These are phyloP conservation scores for Rosa multiflora DNA, from an alignment of 306 rosid species.

Conservation along the genomic window DNA sequence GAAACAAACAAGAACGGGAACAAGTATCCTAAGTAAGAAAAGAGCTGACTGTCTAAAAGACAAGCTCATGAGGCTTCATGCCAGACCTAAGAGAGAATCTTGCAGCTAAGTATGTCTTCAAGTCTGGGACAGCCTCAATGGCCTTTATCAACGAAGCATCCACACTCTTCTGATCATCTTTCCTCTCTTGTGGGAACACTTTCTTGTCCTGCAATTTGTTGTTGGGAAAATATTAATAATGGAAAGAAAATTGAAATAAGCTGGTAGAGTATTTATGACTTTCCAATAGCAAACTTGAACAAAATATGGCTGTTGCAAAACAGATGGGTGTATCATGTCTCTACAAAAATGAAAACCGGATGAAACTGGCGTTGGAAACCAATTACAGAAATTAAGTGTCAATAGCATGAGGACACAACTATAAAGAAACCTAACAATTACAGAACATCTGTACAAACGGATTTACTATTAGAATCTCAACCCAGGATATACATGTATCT, in stretches of 20 bases:
- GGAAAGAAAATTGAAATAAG: no score
- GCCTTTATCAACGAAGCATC: no score
- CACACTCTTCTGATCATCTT: no score
- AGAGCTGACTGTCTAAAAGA: no score
- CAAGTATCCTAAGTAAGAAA: no score
- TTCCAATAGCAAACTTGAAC: neutral
- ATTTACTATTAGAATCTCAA: neutral
- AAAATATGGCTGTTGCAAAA: neutral
- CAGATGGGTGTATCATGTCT: neutral
- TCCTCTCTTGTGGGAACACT: no score
- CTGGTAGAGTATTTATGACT: neutral
- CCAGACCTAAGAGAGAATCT: no score
- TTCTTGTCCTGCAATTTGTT: constrained; percentile 55
- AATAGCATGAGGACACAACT: neutral
- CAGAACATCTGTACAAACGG: neutral
- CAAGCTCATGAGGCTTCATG: no score
- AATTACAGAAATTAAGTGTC: neutral
- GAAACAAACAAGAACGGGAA: no score
- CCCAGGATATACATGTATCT: neutral
- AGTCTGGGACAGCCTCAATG: no score
- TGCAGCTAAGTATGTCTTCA: no score
- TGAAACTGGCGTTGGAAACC: neutral
- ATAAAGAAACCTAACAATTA: neutral
- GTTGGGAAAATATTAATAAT: no score
- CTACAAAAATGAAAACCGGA: neutral